These are phyloP conservation scores for Penicillium sp. DNA, from an alignment of 2,329 filamentous ascomycete species.

Conservation along the genomic window DNA sequence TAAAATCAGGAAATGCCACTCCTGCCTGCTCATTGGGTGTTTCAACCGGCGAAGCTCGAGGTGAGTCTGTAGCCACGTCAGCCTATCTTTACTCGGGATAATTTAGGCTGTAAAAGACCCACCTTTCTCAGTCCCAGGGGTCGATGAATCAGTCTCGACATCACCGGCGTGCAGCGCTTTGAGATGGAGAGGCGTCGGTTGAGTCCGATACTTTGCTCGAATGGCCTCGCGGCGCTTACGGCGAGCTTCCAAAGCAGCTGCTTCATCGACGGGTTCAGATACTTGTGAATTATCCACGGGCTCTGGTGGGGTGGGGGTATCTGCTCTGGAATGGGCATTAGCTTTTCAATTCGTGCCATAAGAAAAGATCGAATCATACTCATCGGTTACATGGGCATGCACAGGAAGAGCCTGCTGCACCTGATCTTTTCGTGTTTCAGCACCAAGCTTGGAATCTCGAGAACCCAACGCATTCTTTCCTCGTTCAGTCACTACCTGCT, in stretches of 20 bases:
- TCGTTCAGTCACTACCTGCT: slow-evolving; percentile 60
- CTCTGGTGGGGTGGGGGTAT: slow-evolving; percentile 13
- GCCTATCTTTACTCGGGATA: slow-evolving; percentile 8
- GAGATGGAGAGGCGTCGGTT: slow-evolving; percentile 66
- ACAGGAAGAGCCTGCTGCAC: slow-evolving; percentile 46
- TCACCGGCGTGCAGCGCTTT: slow-evolving; percentile 62
- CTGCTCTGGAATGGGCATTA: slow-evolving; percentile 18
- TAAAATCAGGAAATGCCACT: slow-evolving; percentile 55
- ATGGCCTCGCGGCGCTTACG: slow-evolving; percentile 79
- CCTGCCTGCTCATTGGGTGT: slow-evolving; percentile 46
- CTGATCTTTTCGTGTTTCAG: slow-evolving; percentile 63
- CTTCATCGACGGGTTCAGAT: slow-evolving; percentile 66
- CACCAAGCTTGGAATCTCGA: slow-evolving; percentile 56
- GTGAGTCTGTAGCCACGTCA: slow-evolving; percentile 20
- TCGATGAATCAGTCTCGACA: slow-evolving; percentile 51
- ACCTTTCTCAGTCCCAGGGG: slow-evolving; percentile 47
- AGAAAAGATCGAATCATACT: slow-evolving; percentile 36
- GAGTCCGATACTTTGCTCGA: slow-evolving; percentile 68
- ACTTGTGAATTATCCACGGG: slow-evolving; percentile 37
- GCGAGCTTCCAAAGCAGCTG: slow-evolving; percentile 75
- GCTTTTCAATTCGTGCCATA: slow-evolving; percentile 1
- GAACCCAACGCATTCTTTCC: slow-evolving; percentile 55
- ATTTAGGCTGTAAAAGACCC: slow-evolving; percentile 13
- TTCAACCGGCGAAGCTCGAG: slow-evolving; percentile 42
- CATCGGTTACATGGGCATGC: slow-evolving; percentile 34